phyloP scores from a whole-genome alignment of 2,329 filamentous ascomycete genomes.

The Penicillium thymicola region DNA sequence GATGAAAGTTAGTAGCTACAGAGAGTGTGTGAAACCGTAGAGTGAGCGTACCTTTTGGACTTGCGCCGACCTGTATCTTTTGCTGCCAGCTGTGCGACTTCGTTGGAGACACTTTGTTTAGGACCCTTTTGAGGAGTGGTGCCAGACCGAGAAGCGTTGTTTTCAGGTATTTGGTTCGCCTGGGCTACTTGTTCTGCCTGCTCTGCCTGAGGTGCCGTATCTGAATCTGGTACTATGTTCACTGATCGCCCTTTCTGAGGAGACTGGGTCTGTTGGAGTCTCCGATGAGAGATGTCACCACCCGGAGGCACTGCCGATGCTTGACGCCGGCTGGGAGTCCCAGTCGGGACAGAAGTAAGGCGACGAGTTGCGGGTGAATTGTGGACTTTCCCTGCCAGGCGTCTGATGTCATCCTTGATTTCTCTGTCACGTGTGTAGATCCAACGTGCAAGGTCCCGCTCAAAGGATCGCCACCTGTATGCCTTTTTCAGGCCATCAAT shows the following conservation, averaged over 20 bases:
- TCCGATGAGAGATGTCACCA: not conserved
- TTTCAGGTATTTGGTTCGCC: not conserved
- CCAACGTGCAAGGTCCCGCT: constrained; percentile 46
- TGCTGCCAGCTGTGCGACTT: not conserved
- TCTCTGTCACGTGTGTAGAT: constrained; percentile 45
- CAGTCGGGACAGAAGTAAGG: not conserved
- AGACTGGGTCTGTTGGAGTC: not conserved
- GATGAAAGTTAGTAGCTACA: not conserved
- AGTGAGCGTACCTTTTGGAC: not conserved
- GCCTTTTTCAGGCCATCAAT: constrained; percentile 43
- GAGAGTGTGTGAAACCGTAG: not conserved
- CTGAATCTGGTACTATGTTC: not conserved
- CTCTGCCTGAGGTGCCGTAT: not conserved
- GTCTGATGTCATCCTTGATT: constrained; percentile 41
- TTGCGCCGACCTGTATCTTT: not conserved
- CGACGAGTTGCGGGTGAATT: not conserved
- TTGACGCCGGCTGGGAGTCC: not conserved
- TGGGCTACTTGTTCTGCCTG: not conserved
- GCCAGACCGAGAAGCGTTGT: not conserved
- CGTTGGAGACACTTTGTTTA: not conserved
- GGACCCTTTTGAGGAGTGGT: not conserved
- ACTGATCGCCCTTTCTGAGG: not conserved
- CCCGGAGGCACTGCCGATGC: not conserved
- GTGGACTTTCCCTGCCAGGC: not conserved
- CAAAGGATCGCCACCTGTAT: constrained; percentile 53